Base-by-base conservation (phyloP, 371 early-diverging fungal species). In the Apophysomyces elegans region DNA sequence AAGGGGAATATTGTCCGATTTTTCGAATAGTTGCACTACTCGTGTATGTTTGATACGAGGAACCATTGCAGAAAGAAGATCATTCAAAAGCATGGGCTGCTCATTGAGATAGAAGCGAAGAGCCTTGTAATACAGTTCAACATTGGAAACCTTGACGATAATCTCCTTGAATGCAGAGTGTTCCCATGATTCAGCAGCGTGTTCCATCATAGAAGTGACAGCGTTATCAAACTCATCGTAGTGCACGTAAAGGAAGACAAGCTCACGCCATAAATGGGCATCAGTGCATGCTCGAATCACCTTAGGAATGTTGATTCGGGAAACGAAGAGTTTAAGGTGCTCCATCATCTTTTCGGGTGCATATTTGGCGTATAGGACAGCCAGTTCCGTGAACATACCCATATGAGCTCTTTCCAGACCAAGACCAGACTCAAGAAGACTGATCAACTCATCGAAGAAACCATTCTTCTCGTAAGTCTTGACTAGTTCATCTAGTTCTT, bases 351-450 rank as follows among this genome's bases (percentile, higher is more conserved):
- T 85, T 64, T 95, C 96, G 1, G 96, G 93, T 4, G 87, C 84
- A 86, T 99, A 95, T 76, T 96, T 96, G 70, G 95, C 91, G 80
- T 99, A 98, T 63, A 97, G 81, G 63, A 97, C 91, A 13, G 98
- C 96, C 41, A 99, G 84, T 74, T 98, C 98, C 0, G 99, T 99
- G 73, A 99, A 99, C 97, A 99, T 96, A 47, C 97, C 98, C 98
- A 98, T 98, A 72, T 99, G 98, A 4, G 98, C 97, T 58, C 99
- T 89, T 81, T 99, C 99, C 64, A 98, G 74, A 32, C 94, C 94
- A n/a, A 98, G 84, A 67, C 96, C 95, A 50, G 93, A 90, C 83
- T 99, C 97, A 37, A 99, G 79, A 50, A 99, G 79, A 32, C 84
- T 74, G 69, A 96, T 93, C 59, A 96, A 80, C 83, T 98, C 95